A percentile compares a stretch with the other conserved stretches of the same genome.
Conservation (phyloP, 495 filamentous ascomycete genomes). For the Penicillium goetzii region DNA sequence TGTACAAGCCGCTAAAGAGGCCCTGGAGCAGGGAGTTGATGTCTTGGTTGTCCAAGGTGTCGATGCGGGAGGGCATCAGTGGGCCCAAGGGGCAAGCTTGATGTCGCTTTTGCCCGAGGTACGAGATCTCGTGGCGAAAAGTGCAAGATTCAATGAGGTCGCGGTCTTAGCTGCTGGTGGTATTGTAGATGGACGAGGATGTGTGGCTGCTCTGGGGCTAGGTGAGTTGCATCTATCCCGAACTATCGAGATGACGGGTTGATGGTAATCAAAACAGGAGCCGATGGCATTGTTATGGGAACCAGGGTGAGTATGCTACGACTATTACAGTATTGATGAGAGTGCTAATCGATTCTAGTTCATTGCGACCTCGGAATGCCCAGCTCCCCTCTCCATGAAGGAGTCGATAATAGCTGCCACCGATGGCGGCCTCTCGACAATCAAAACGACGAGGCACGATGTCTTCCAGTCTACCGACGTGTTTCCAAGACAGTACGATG, state of each 20-base stretch:
- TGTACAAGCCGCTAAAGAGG: slow-evolving; percentile 68
- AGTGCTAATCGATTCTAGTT: slow-evolving; percentile 24
- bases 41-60: slow-evolving; percentile 72
- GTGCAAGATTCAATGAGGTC: slow-evolving; percentile 38
- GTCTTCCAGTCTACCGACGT: slow-evolving; percentile 33
- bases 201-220: slow-evolving; percentile 62
- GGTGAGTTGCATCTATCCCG: slow-evolving; percentile 37
- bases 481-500: slow-evolving; percentile 34
- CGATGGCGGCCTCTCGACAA: slow-evolving; percentile 30
- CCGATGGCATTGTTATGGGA: slow-evolving; percentile 66
- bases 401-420: slow-evolving; percentile 24
- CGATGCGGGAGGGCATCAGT: slow-evolving; percentile 71
- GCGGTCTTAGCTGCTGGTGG: slow-evolving; percentile 70
- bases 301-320: slow-evolving; percentile 47
- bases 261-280: slow-evolving; percentile 29
- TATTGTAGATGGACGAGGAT: slow-evolving; percentile 61
- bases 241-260: not conserved
- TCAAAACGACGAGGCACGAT: slow-evolving; percentile 30
- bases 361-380: slow-evolving; percentile 29
- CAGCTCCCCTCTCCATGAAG: slow-evolving; percentile 27
- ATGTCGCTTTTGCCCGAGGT: slow-evolving; percentile 63
- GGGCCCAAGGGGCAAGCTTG: slow-evolving; percentile 62
- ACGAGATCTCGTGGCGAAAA: slow-evolving; percentile 52
- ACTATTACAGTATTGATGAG: not conserved
- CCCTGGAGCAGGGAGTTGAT: slow-evolving; percentile 70